Evolutionary conservation across 139 green algal species (phyloP).

Genomic region (Closterium sp.): DNA sequence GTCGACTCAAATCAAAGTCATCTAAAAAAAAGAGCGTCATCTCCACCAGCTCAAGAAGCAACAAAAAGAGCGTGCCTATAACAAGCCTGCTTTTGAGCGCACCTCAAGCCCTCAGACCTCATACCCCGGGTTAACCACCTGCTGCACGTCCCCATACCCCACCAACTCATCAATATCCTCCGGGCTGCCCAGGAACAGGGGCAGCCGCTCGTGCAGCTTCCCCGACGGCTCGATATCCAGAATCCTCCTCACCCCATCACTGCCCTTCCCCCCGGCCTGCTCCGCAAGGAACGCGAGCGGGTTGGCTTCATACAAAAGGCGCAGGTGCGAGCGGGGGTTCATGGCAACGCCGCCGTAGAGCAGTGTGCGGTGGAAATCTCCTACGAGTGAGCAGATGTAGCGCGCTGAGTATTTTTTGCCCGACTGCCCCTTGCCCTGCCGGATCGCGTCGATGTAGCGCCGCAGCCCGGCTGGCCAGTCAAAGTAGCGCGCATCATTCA

Average conservation of each 20-base stretch:
- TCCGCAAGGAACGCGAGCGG: slow-evolving; percentile 66
- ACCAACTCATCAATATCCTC: slow-evolving; percentile 71
- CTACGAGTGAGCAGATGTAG: slow-evolving; percentile 72
- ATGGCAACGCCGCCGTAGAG: slow-evolving; percentile 52
- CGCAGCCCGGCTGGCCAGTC: slow-evolving; percentile 68
- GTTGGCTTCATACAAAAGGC: slow-evolving; percentile 69
- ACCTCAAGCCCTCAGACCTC: slow-evolving; percentile 12
- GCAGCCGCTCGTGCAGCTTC: slow-evolving; percentile 76
- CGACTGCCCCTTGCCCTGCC: slow-evolving; percentile 62
- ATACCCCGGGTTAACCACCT: slow-evolving; percentile 38
- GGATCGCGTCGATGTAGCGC: slow-evolving; percentile 65
- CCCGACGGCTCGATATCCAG: slow-evolving; percentile 63
- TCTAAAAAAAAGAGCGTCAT: too few species aligned
- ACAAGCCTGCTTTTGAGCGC: not conserved
- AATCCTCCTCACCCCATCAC: slow-evolving; percentile 53
- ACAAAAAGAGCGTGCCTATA: not conserved
- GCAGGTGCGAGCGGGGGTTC: slow-evolving; percentile 68
- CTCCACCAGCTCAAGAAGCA: not conserved
- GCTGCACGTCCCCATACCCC: slow-evolving; percentile 65
- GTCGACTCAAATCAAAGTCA: too few species aligned
- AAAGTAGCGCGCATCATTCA: slow-evolving; percentile 75
- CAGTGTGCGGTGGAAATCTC: slow-evolving; percentile 69
- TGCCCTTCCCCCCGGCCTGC: slow-evolving; percentile 43
- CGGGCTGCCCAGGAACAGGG: slow-evolving; percentile 73
- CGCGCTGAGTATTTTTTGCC: slow-evolving; percentile 70